phyloP scores from a whole-genome alignment of 1,284 basidiomycete genomes.

The Trichosporon sp. region DNA sequence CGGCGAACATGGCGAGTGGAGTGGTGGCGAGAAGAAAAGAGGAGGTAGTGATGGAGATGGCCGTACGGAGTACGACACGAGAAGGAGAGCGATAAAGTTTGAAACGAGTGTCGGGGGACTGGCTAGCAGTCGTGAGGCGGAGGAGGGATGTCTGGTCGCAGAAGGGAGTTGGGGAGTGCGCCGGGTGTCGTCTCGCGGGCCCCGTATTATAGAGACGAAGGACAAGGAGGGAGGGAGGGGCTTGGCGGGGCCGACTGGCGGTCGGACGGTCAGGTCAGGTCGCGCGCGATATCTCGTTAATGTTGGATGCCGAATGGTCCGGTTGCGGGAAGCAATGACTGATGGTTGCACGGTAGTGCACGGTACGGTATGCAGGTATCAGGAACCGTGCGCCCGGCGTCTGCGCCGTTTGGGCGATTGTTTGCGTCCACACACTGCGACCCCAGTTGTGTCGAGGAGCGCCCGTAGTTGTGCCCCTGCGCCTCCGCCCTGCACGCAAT shows the following conservation, averaged over 20 bases:
- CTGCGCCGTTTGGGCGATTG: neutral
- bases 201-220: constrained; percentile 3
- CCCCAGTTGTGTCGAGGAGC: neutral
- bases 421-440: constrained; percentile 11
- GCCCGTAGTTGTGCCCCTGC: neutral
- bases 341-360: neutral
- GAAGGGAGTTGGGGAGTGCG: neutral
- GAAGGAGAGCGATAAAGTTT: neutral
- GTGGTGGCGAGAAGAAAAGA: neutral
- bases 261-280: neutral
- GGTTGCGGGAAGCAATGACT: neutral
- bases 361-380: neutral
- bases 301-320: constrained; percentile 7
- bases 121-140: constrained; percentile 1
- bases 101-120: constrained; percentile 14
- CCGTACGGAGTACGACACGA: constrained; percentile 9
- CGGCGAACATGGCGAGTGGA: constrained; percentile 49
- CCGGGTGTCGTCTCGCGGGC: neutral
- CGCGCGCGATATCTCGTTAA: neutral
- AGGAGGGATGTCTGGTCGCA: neutral
- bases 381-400: constrained; percentile 5
- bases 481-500: neutral
- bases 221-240: neutral
- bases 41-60: constrained; percentile 2
- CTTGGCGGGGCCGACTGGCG: neutral